Conservation (phyloP, 345 rosid genomes). For the Noccaea caerulescens region DNA sequence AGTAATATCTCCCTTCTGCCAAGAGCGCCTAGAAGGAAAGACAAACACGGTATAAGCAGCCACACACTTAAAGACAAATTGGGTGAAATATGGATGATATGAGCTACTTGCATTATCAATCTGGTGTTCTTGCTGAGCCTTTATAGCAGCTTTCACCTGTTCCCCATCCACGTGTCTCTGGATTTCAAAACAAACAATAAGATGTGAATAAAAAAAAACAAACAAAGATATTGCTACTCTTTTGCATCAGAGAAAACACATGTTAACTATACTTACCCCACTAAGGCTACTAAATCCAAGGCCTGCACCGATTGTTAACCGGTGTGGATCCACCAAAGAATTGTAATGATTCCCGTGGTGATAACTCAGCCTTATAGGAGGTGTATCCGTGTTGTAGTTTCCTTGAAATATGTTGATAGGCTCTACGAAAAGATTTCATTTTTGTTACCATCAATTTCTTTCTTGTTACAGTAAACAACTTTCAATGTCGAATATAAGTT, state of each 20-base stretch:
- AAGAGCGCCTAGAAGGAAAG: constrained; percentile 72
- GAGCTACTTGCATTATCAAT: constrained; percentile 73
- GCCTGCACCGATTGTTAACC: constrained; percentile 88
- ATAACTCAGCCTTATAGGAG: constrained; percentile 88
- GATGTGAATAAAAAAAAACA: not conserved
- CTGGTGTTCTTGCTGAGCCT: constrained; percentile 98
- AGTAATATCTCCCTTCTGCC: constrained; percentile 77
- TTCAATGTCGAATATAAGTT: not conserved
- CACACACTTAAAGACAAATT: constrained; percentile 5
- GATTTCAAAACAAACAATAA: constrained; percentile 36
- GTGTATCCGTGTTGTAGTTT: constrained; percentile 81
- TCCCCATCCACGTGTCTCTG: constrained; percentile 91
- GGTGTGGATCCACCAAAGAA: constrained; percentile 93
- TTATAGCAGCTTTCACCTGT: constrained; percentile 97
- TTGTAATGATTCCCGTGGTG: constrained; percentile 98
- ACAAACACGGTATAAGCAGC: constrained; percentile 19
- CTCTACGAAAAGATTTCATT: constrained; percentile 50
- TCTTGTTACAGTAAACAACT: constrained; percentile 3
- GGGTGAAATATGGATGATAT: constrained; percentile 1
- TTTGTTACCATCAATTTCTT: constrained; percentile 1
- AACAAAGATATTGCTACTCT: not conserved
- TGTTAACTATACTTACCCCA: constrained; percentile 62
- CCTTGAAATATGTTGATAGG: constrained; percentile 97
- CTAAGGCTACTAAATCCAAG: constrained; percentile 92
- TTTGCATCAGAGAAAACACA: not conserved